Evolutionary conservation across 1,139 yeast genomes (phyloP), one percentile per base, ranked within the genome.

Genomic region (Sugiyamaella sp.): DNA sequence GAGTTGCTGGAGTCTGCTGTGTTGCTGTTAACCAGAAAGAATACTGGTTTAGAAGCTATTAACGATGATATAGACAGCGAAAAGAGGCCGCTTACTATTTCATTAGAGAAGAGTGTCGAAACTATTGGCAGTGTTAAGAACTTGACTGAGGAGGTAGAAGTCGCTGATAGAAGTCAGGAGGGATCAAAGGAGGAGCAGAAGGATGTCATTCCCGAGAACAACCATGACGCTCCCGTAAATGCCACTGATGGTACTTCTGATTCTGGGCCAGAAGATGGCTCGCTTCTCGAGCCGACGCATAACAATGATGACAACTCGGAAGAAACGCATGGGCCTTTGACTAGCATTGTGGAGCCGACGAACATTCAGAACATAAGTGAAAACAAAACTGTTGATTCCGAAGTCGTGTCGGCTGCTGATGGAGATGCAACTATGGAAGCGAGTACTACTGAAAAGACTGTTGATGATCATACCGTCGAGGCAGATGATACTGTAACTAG

Each of bases 1-100:
- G 62, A 62, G 38, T 20, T 58, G 19, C 43, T 59, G 27, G 63
- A 59, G 50, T 52, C 57, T 19, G 44, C 57, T 33, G 40, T 57
- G 1, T 35, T 53, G 9, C 14, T 55, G 17, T 51, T 53, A 22
- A 55, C 56, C 12, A 52, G 58, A 27, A 55, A 51, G 27, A 45
- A 38, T 38, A 12, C 44, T 19, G 20, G 5, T 25, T 38, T 49
- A 37, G 47, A 44, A 8, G 21, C 41, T 14, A 43, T 43, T 3
- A 29, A 43, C 21, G 46, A 43, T 9, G 25, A 17, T 16, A 25
- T 40, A n/a, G 22, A 12, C 14, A 29, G 10, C 24, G 49, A 40
- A 3, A n/a, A 24, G 25, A 29, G 19, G 5, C 49, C 43, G 16
- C 27, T 39, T 17, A 21, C 32, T 8, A 27, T 20, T 12, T 33